A percentile compares a stretch with the other conserved stretches of the same genome.
Conservation (phyloP, 192 early-diverging fungal genomes). For the Neocallimastix lanati region DNA sequence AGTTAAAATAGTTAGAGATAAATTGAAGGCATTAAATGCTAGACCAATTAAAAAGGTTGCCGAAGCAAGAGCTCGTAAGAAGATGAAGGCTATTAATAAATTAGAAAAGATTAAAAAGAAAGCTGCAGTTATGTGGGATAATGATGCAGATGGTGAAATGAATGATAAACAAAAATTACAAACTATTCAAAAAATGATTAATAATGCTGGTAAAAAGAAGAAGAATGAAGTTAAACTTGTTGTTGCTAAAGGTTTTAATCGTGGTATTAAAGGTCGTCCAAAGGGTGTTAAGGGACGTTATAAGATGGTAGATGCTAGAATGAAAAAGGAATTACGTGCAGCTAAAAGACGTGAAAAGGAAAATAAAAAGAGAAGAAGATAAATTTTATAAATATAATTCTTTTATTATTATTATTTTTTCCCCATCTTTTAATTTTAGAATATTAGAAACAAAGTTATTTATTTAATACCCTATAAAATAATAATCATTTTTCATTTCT, state of each 20-base stretch:
- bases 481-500: no score
- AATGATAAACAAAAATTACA: slow-evolving; percentile 73
- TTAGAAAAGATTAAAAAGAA: slow-evolving; percentile 73
- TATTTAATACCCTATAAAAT: no score
- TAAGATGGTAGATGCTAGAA: slow-evolving; percentile 90
- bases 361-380: slow-evolving; percentile 17
- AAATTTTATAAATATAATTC: background rate
- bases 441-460: no score
- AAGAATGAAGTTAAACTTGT: slow-evolving; percentile 61
- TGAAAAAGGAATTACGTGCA: slow-evolving; percentile 90
- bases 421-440: background rate
- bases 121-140: slow-evolving; percentile 64
- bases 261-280: slow-evolving; percentile 74
- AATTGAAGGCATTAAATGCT: slow-evolving; percentile 75
- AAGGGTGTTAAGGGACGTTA: slow-evolving; percentile 94
- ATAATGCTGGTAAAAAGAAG: slow-evolving; percentile 53
- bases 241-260: slow-evolving; percentile 68
- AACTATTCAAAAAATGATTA: slow-evolving; percentile 59
- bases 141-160: slow-evolving; percentile 44
- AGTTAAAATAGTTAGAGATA: slow-evolving; percentile 59
- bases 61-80: slow-evolving; percentile 94
- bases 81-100: slow-evolving; percentile 52
- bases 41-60: slow-evolving; percentile 98
- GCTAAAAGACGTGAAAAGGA: slow-evolving; percentile 53
- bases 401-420: background rate